These are phyloP conservation scores for Cryptococcus sp. DNA, from an alignment of 1,284 basidiomycete species.

Conservation along the genomic window DNA sequence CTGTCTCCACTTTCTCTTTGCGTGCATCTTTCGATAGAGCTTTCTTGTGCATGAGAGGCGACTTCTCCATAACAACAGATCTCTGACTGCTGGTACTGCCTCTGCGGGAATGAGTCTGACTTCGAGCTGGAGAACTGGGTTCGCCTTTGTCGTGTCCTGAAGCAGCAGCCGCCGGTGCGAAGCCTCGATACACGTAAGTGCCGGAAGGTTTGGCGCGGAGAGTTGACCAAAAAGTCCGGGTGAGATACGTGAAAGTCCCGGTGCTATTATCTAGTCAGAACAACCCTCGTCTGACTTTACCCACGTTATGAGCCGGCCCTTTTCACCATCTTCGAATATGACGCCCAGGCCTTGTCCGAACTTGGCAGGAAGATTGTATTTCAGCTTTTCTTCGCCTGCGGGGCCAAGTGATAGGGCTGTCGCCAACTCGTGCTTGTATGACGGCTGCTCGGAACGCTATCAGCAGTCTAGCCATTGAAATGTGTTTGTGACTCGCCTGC, in stretches of 20 bases:
- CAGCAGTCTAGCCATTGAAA: background rate
- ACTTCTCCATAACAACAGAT: conserved; percentile 16
- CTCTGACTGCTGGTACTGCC: conserved; percentile 29
- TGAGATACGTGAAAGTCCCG: conserved; percentile 46
- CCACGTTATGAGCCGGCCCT: conserved; percentile 55
- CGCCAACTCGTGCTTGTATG: conserved; percentile 57
- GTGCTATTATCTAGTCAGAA: conserved; percentile 21
- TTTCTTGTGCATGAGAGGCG: conserved; percentile 15
- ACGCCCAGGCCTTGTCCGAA: conserved; percentile 53
- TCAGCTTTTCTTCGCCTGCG: conserved; percentile 59
- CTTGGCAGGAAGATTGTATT: conserved; percentile 50
- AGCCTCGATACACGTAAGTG: conserved; percentile 56
- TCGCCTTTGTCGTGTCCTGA: conserved; percentile 24
- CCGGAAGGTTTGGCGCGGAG: conserved; percentile 49
- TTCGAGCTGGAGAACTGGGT: conserved; percentile 10
- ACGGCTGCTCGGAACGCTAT: conserved; percentile 39
- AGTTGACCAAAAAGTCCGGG: conserved; percentile 49
- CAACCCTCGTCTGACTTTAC: conserved; percentile 12
- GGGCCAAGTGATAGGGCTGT: conserved; percentile 55
- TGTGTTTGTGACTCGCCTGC: conserved; percentile 25
- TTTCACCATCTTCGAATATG: conserved; percentile 57
- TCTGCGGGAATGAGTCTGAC: conserved; percentile 25
- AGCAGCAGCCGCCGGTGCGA: conserved; percentile 47
- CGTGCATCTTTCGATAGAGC: conserved; percentile 9
- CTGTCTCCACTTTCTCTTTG: conserved; percentile 7